Base-by-base conservation (phyloP, 306 rosid species). In the Datisca glomerata region DNA sequence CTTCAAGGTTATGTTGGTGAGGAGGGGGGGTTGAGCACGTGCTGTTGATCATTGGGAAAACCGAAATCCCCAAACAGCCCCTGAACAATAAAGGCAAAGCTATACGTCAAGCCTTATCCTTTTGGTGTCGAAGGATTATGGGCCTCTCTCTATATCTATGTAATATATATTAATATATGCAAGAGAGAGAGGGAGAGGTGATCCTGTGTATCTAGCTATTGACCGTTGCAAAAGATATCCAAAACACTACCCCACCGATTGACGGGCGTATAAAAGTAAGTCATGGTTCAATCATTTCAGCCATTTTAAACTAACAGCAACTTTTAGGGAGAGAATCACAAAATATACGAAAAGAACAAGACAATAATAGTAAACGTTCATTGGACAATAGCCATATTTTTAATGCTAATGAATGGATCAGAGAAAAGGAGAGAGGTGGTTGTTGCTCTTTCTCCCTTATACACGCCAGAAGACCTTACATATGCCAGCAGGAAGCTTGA, bases 31-130 rank as follows among this genome's bases (percentile, higher is more conserved):
- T 60, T 48, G 29, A 17, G 57, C 67, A 41, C 63, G 49, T 51
- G 69, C 20, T 29, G 57, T 44, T 55, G 55, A 45, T 67, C 65
- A 29, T 47, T 65, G 17, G 60, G 48, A 50, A 89, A 89, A 29
- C 93, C 98, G 18, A 80, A 80, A 67, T 84, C 66, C 47, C 78
- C 69, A 17, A 76, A 78, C 27, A 80, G 71, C 32, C 75, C 93
- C 96, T 84, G 81, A 63, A 60, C 44, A 28, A 56, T 47, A 24
- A 24, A 57, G 12, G 9, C 24, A 29, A 61, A 49, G 45, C 22
- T 33, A 36, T 28, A 50, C 1, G 40, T 55, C 37, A 31, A 40
- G 24, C 31, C 38, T 23, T 53, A 21, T 29, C 55, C 20, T 20
- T 25, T 8, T 32, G 45, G 60, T 21, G 41, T 51, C 45, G 28